These are phyloP conservation scores for Bretschneidera sinensis DNA, from an alignment of 345 rosid species.

Conservation along the genomic window DNA sequence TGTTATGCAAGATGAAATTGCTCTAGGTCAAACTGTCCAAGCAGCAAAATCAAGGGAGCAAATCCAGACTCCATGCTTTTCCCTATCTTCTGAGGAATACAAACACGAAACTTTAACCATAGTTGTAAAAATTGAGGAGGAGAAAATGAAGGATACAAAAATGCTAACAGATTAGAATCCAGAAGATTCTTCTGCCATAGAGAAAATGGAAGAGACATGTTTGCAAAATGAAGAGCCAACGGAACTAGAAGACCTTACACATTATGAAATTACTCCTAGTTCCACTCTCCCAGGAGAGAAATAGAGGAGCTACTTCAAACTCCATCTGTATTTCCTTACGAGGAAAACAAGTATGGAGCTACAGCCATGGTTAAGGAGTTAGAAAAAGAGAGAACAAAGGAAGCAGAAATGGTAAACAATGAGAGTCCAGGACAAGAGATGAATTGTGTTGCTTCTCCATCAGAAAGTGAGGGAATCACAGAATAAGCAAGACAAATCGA, in stretches of 20 bases:
- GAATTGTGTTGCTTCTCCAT: too few relatives aligned
- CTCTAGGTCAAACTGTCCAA: conserved; percentile 9
- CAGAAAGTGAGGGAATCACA: too few relatives aligned
- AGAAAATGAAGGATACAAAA: conserved; percentile 16
- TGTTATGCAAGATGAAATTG: conserved; percentile 14
- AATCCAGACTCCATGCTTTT: conserved; percentile 12
- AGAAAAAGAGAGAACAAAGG: conserved; percentile 7
- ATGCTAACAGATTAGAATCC: background rate
- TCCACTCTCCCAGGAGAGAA: conserved; percentile 25
- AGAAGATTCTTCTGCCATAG: conserved; percentile 13
- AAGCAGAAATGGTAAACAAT: conserved; percentile 1
- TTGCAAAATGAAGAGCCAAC: conserved; percentile 17
- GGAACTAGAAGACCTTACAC: conserved; percentile 20
- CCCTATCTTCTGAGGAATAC: conserved; percentile 14
- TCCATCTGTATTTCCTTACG: conserved; percentile 14
- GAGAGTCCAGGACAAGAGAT: conserved; percentile 4
- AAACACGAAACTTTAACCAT: conserved; percentile 18
- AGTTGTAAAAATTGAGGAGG: conserved; percentile 25
- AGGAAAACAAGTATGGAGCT: conserved; percentile 5
- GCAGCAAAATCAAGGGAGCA: conserved; percentile 20
- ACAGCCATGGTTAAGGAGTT: too few relatives aligned
- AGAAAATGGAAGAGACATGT: conserved; percentile 17
- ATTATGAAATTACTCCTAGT: conserved; percentile 11
- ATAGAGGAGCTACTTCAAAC: conserved; percentile 22
- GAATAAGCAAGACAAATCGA: conserved; percentile 9